Conservation (phyloP, 352 stramenopile species). For the Phytophthora agathidicida region DNA sequence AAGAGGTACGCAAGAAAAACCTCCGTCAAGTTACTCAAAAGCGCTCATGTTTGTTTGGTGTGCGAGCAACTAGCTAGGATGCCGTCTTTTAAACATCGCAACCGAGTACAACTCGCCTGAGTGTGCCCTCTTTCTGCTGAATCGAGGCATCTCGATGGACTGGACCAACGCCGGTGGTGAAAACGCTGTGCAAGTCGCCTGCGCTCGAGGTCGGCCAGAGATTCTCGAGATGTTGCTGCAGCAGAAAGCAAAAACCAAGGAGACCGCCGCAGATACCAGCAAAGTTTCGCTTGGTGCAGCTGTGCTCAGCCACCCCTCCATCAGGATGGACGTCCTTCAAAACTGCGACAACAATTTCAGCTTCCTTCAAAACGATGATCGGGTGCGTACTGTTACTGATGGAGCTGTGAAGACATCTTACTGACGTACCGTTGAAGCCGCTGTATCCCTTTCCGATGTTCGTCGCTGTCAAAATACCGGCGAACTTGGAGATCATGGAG, state of each 20-base stretch:
- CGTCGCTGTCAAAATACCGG: slow-evolving; percentile 9
- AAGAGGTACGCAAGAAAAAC: slow-evolving; percentile 10
- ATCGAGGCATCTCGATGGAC: slow-evolving; percentile 2
- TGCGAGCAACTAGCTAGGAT: slow-evolving; percentile 14
- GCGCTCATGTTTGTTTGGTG: not conserved
- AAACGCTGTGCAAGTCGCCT: slow-evolving; percentile 21
- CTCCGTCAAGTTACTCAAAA: too few relatives aligned
- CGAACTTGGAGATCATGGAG: slow-evolving; percentile 24
- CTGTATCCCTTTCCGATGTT: slow-evolving; percentile 11
- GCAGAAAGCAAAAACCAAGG: not conserved
- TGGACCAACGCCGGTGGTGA: slow-evolving; percentile 14
- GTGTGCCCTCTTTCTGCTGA: slow-evolving; percentile 17
- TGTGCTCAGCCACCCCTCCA: slow-evolving; percentile 8
- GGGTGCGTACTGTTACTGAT: too few relatives aligned
- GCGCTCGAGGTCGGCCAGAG: slow-evolving; percentile 4
- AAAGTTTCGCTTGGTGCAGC: not conserved
- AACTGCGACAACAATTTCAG: slow-evolving; percentile 17
- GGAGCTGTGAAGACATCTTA: too few relatives aligned
- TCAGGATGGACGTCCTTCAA: slow-evolving; percentile 27
- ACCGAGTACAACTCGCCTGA: slow-evolving; percentile 20
- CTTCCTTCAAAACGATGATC: slow-evolving; percentile 10
- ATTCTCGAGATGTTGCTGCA: slow-evolving; percentile 24
- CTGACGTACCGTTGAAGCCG: not conserved
- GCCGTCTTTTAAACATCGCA: slow-evolving; percentile 17
- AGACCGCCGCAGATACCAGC: not conserved